These are phyloP conservation scores for Brasilioporus rufonigricans DNA, from an alignment of 768 basidiomycete genomes.

Conservation along the genomic window DNA sequence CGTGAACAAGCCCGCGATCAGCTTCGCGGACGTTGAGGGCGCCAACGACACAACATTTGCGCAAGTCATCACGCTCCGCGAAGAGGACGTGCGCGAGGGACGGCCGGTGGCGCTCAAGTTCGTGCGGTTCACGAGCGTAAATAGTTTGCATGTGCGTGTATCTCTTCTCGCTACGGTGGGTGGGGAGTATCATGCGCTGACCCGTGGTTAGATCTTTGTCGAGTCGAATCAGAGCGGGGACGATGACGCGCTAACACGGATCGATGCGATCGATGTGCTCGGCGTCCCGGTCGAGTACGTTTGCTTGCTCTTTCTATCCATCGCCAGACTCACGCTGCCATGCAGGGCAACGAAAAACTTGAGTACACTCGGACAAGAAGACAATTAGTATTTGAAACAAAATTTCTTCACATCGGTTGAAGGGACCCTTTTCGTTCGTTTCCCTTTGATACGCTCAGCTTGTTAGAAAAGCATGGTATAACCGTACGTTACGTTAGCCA, in stretches of 20 bases:
- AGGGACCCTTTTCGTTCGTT: neutral
- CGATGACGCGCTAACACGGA: conserved; percentile 52
- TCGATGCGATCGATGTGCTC: conserved; percentile 65
- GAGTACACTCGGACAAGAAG: conserved; percentile 37
- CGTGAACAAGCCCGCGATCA: conserved; percentile 56
- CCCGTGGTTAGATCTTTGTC: conserved; percentile 60
- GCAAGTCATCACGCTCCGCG: conserved; percentile 54
- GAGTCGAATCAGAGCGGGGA: conserved; percentile 60
- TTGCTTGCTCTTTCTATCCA: neutral
- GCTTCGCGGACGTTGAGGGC: conserved; percentile 65
- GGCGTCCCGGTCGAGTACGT: conserved; percentile 60
- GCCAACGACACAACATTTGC: conserved; percentile 47
- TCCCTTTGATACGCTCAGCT: neutral
- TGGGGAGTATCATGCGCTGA: neutral
- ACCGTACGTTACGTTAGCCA: neutral
- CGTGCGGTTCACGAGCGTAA: conserved; percentile 70
- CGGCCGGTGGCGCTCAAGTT: conserved; percentile 53
- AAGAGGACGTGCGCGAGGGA: conserved; percentile 44
- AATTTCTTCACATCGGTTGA: neutral
- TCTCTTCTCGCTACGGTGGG: neutral
- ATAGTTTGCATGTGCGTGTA: conserved; percentile 53
- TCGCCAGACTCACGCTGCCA: neutral
- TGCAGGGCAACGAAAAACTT: conserved; percentile 38
- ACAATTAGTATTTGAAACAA: conserved; percentile 14
- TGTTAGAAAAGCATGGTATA: neutral